These are phyloP conservation scores for Parietichytrium sp. DNA, from an alignment of 108 stramenopile genomes.

Conservation along the genomic window DNA sequence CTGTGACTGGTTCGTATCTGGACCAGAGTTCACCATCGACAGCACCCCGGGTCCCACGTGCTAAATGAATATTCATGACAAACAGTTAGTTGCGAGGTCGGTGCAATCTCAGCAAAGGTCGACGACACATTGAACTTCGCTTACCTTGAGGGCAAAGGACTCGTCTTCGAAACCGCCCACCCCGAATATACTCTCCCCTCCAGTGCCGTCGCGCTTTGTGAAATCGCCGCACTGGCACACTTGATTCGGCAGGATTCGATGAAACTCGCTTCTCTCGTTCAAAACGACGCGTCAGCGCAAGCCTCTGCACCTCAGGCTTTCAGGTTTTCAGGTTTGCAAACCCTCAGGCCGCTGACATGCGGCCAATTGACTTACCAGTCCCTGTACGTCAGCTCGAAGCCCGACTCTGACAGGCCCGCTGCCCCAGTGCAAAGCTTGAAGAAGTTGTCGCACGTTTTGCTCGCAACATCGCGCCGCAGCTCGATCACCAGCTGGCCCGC, in stretches of 20 bases:
- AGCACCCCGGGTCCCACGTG: conserved; percentile 28
- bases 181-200: conserved; percentile 73
- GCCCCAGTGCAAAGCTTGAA: conserved; percentile 5
- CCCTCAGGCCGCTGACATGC: not conserved
- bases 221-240: conserved; percentile 77
- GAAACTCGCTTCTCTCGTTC: conserved; percentile 55
- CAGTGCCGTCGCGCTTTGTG: conserved; percentile 74
- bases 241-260: conserved; percentile 73
- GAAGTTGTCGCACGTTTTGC: conserved; percentile 9
- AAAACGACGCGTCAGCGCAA: too few relatives aligned
- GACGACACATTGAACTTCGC: too few relatives aligned
- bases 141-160: conserved; percentile 84
- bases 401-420: not conserved
- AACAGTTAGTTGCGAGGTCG: too few relatives aligned
- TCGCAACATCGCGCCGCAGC: not conserved
- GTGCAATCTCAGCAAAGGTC: too few relatives aligned
- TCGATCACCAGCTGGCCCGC: conserved; percentile 20
- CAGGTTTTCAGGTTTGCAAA: not conserved
- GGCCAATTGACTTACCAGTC: conserved; percentile 5
- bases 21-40: conserved; percentile 42
- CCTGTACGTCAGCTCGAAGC: conserved; percentile 9
- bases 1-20: conserved; percentile 35
- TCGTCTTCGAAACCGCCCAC: conserved; percentile 82
- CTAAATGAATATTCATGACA: too few relatives aligned
- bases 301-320: too few relatives aligned